A percentile compares a stretch with the other conserved stretches of the same genome.
phyloP scores from a whole-genome alignment of 352 stramenopile genomes.

The Globisporangium apiculatum region DNA sequence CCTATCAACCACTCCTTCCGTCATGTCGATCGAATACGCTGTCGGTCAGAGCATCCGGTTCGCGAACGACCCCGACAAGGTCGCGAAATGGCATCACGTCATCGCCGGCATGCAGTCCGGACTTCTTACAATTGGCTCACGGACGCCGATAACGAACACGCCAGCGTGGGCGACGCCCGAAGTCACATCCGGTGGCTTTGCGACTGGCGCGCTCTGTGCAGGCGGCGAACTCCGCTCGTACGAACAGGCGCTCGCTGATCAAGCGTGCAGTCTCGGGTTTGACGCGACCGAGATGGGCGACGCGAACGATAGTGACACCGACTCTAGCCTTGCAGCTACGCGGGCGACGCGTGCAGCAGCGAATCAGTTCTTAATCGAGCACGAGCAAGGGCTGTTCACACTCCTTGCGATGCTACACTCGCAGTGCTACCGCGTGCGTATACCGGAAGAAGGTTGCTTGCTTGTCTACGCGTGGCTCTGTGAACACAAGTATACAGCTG shows the following conservation, averaged over 20 bases:
- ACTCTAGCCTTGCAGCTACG: background rate
- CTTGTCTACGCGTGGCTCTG: conserved; percentile 16
- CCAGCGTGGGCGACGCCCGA: conserved; percentile 15
- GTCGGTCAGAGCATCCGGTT: conserved; percentile 6
- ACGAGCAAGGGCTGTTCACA: background rate
- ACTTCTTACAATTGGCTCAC: conserved; percentile 6
- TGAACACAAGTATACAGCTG: conserved; percentile 1
- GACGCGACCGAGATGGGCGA: background rate
- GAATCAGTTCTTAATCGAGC: conserved; percentile 6
- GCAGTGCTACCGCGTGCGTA: conserved; percentile 12
- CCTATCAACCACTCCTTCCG: background rate
- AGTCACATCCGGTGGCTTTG: conserved; percentile 12
- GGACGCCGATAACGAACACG: background rate
- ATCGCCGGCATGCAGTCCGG: conserved; percentile 10
- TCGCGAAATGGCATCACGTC: conserved; percentile 7
- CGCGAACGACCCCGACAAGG: conserved; percentile 1
- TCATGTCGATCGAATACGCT: conserved; percentile 15
- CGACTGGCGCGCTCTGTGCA: conserved; percentile 3
- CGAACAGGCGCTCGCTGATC: conserved; percentile 5
- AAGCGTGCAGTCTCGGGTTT: background rate
- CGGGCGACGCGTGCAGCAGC: background rate
- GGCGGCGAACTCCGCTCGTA: conserved; percentile 1
- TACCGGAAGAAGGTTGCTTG: conserved; percentile 16
- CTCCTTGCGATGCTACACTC: conserved; percentile 13
- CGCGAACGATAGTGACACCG: background rate